Evolutionary conservation across 1,284 basidiomycete species (phyloP).

Genomic region (Fomitopsis betulina): DNA sequence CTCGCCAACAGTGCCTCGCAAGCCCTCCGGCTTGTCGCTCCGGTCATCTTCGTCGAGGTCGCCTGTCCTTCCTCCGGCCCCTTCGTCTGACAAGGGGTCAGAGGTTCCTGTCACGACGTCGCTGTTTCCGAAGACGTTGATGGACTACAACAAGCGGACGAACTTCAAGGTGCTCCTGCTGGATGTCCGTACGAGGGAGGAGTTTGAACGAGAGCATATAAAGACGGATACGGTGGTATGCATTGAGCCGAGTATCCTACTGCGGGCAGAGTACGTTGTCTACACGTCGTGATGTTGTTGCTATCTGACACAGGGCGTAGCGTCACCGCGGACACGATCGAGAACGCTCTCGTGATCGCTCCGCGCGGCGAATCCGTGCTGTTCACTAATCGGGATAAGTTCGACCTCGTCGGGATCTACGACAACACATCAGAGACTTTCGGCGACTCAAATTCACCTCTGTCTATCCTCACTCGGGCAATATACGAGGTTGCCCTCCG

Average conservation of each 20-base stretch:
- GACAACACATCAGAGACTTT: constrained; percentile 69
- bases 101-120: constrained; percentile 46
- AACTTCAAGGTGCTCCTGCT: constrained; percentile 72
- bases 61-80: constrained; percentile 21
- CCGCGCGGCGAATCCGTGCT: constrained; percentile 67
- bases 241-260: constrained; percentile 79
- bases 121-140: constrained; percentile 58
- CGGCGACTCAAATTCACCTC: constrained; percentile 42
- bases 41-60: constrained; percentile 23
- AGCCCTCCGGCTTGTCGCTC: constrained; percentile 42
- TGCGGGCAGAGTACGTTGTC: constrained; percentile 58
- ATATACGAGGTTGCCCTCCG: constrained; percentile 73
- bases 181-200: constrained; percentile 77
- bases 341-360: constrained; percentile 71
- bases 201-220: constrained; percentile 76
- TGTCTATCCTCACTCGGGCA: constrained; percentile 58
- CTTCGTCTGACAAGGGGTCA: constrained; percentile 30
- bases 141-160: constrained; percentile 49
- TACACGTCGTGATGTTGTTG: not conserved
- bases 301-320: constrained; percentile 34
- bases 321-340: constrained; percentile 63
- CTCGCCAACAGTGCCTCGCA: constrained; percentile 36
- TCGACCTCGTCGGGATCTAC: constrained; percentile 89
- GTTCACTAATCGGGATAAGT: constrained; percentile 81
- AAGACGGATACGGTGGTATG: constrained; percentile 71